phyloP scores from a whole-genome alignment of 139 green algal genomes.

The Ettlia oleoabundans region DNA sequence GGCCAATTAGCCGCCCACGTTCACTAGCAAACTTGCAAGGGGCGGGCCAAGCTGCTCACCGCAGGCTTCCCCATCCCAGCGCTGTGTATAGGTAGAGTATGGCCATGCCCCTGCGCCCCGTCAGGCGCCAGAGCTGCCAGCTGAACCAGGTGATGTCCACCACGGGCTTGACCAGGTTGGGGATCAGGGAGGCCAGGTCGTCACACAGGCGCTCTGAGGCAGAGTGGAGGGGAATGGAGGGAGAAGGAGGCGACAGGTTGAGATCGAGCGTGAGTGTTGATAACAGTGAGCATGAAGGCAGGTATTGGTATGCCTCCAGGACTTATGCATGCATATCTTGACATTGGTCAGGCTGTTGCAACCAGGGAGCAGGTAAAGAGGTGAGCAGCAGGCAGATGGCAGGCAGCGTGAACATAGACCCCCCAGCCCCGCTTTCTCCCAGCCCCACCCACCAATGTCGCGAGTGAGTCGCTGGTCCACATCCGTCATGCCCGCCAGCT shows the following conservation, averaged over 20 bases:
- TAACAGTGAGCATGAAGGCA: no score
- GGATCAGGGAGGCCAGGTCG: slow-evolving; percentile 75
- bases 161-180: slow-evolving; percentile 76
- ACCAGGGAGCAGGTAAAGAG: no score
- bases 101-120: slow-evolving; percentile 60
- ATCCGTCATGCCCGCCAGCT: slow-evolving; percentile 65
- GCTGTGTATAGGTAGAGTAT: slow-evolving; percentile 79
- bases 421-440: no score
- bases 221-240: background rate
- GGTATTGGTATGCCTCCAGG: no score
- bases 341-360: no score
- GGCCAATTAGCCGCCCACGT: no score
- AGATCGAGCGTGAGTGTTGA: background rate
- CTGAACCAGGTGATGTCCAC: slow-evolving; percentile 80
- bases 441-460: slow-evolving; percentile 60
- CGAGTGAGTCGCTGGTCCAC: slow-evolving; percentile 69
- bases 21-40: no score
- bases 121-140: slow-evolving; percentile 61
- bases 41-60: no score
- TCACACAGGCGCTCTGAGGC: slow-evolving; percentile 60
- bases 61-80: slow-evolving; percentile 62
- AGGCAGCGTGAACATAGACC: no score
- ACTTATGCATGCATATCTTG: no score
- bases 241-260: background rate
- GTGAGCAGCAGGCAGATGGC: background rate